phyloP scores from a whole-genome alignment of 208 protist species.

The Endotrypanum monterogeii region DNA sequence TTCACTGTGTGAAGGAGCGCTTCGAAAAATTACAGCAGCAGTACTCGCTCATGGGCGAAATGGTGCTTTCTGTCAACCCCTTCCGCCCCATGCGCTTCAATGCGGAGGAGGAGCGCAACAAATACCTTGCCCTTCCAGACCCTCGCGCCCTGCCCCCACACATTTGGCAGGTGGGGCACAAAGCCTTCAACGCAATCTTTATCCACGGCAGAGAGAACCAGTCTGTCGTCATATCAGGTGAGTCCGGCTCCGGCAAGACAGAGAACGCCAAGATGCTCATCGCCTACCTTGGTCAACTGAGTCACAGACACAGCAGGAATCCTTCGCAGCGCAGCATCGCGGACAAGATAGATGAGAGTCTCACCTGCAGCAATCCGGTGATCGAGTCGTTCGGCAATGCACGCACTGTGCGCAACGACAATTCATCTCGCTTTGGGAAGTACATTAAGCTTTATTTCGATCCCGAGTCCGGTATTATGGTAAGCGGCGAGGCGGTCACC shows the following conservation, averaged over 20 bases:
- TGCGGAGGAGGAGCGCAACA: conserved; percentile 64
- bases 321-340: conserved; percentile 63
- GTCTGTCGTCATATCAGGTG: conserved; percentile 93
- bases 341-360: conserved; percentile 69
- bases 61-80: conserved; percentile 94
- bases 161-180: conserved; percentile 91
- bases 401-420: conserved; percentile 91
- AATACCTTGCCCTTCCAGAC: conserved; percentile 70
- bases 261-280: conserved; percentile 92
- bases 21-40: conserved; percentile 84
- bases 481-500: conserved; percentile 83
- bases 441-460: conserved; percentile 96
- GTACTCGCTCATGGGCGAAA: conserved; percentile 93
- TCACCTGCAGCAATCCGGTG: conserved; percentile 91
- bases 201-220: conserved; percentile 80
- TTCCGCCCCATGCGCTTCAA: conserved; percentile 89
- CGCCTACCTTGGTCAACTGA: conserved; percentile 84
- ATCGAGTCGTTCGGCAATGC: conserved; percentile 96
- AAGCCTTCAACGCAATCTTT: conserved; percentile 81
- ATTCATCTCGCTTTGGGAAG: conserved; percentile 95
- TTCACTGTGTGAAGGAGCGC: conserved; percentile 90
- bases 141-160: conserved; percentile 78
- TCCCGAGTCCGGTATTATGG: conserved; percentile 71
- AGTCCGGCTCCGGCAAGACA: conserved; percentile 96
- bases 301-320: conserved; percentile 75